phyloP scores from a whole-genome alignment of 306 rosid genomes.

The Chamaecrista fasciculata region DNA sequence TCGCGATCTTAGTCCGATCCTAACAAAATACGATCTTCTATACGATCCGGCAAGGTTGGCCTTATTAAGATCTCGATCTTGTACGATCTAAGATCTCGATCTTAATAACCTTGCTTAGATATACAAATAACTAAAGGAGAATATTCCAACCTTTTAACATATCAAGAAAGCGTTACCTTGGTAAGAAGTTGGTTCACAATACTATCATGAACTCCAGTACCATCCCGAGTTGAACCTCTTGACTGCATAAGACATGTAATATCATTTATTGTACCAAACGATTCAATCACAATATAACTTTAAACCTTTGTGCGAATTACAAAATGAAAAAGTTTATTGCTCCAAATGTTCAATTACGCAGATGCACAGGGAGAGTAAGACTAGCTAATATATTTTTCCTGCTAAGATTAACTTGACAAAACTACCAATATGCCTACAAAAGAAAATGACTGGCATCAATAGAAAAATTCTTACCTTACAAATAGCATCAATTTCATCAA shows the following conservation, averaged over 20 bases:
- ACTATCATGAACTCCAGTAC: slow-evolving; percentile 99
- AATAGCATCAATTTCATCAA: slow-evolving; percentile 98
- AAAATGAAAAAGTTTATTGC: slow-evolving; percentile 21
- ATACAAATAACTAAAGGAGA: neutral
- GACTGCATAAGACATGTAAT: slow-evolving; percentile 53
- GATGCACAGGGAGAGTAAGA: neutral
- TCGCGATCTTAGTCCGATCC: too few relatives aligned
- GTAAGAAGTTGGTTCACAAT: slow-evolving; percentile 99
- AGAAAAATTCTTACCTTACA: slow-evolving; percentile 3
- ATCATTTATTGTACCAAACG: slow-evolving; percentile 5
- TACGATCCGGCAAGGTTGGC: too few relatives aligned
- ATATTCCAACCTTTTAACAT: neutral
- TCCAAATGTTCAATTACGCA: neutral
- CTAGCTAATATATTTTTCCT: neutral
- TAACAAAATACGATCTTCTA: too few relatives aligned
- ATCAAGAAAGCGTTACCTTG: slow-evolving; percentile 52
- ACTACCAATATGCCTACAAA: neutral
- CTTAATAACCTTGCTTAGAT: too few relatives aligned
- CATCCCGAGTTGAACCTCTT: slow-evolving; percentile 96
- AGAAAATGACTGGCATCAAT: neutral
- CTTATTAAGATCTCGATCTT: too few relatives aligned
- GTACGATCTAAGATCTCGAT: too few relatives aligned
- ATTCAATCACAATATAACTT: slow-evolving; percentile 26
- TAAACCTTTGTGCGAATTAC: slow-evolving; percentile 3
- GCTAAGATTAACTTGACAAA: neutral